These are phyloP conservation scores for Candida peoriensis DNA, from an alignment of 805 yeast genomes.

Conservation along the genomic window DNA sequence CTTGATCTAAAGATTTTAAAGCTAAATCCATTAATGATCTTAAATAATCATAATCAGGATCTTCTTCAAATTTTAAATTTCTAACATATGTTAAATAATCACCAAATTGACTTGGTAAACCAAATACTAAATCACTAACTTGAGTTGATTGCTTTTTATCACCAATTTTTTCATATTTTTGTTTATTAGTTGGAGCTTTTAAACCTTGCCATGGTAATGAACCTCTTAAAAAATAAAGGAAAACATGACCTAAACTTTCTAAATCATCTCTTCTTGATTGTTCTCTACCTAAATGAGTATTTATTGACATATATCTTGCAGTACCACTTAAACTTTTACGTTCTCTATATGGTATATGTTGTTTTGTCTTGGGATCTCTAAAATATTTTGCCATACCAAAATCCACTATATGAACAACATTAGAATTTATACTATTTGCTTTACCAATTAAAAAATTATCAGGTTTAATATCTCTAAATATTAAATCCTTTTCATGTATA, in stretches of 20 bases:
- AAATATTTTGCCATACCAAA: constrained; percentile 99
- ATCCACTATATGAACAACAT: constrained; percentile 84
- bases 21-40: constrained; percentile 75
- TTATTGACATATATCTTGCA: constrained; percentile 97
- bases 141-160: constrained; percentile 91
- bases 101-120: constrained; percentile 79
- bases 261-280: constrained; percentile 95
- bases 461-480: constrained; percentile 95
- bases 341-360: constrained; percentile 95
- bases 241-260: constrained; percentile 95
- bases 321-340: constrained; percentile 95
- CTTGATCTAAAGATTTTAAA: constrained; percentile 62
- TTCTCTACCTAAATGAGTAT: constrained; percentile 95
- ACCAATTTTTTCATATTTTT: constrained; percentile 95
- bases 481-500: constrained; percentile 84
- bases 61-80: constrained; percentile 84
- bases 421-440: constrained; percentile 79
- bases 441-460: constrained; percentile 94
- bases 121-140: constrained; percentile 73
- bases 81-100: constrained; percentile 87
- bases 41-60: constrained; percentile 89
- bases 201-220: constrained; percentile 98
- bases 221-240: constrained; percentile 91
- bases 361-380: constrained; percentile 92
- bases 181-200: constrained; percentile 97